Conservation (phyloP, 495 filamentous ascomycete genomes). For the Talaromyces wortmannii region DNA sequence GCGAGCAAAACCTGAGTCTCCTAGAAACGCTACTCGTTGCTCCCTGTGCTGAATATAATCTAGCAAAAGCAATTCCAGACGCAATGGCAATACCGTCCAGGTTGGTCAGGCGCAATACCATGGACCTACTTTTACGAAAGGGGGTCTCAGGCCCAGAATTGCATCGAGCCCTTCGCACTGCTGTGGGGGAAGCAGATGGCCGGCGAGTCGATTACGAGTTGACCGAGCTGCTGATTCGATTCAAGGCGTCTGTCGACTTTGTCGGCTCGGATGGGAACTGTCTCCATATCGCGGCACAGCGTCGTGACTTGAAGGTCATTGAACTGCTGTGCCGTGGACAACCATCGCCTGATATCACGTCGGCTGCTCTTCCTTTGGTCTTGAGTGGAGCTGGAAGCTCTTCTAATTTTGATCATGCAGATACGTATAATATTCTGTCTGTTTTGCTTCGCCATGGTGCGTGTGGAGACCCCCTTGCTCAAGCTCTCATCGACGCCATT, state of each 20-base stretch:
- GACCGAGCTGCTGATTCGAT: neutral
- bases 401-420: no score
- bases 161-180: neutral
- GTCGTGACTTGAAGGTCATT: neutral
- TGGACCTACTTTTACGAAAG: neutral
- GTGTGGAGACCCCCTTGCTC: neutral
- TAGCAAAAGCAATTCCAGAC: neutral
- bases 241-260: neutral
- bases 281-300: neutral
- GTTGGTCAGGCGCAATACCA: neutral
- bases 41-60: neutral
- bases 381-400: neutral
- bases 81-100: neutral
- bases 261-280: neutral
- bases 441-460: neutral
- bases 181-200: neutral
- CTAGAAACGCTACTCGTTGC: neutral
- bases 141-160: neutral
- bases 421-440: neutral
- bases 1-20: neutral
- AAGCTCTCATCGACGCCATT: neutral
- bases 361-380: neutral
- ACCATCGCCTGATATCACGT: neutral
- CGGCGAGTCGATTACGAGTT: neutral
- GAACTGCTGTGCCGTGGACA: neutral